phyloP scores from a whole-genome alignment of 345 rosid genomes.

The Lepidium sativum region DNA sequence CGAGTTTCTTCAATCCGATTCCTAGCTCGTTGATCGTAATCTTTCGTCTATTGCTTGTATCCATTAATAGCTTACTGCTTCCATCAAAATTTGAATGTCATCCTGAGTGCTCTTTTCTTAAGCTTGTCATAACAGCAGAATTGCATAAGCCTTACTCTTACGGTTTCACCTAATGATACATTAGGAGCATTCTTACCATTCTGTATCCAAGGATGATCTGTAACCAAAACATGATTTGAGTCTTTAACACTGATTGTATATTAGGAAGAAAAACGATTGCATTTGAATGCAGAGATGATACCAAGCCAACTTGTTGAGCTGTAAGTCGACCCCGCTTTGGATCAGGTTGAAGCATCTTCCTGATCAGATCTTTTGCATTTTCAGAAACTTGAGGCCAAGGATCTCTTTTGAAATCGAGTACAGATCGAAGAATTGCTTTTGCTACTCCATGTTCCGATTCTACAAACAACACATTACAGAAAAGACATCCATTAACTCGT shows the following conservation, averaged over 20 bases:
- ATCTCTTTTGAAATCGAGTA: conserved; percentile 72
- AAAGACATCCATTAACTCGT: background rate
- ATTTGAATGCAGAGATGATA: conserved; percentile 19
- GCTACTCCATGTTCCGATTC: conserved; percentile 98
- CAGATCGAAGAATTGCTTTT: conserved; percentile 72
- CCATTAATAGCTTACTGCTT: too few species aligned
- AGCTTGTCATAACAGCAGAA: conserved; percentile 92
- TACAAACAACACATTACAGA: conserved; percentile 20
- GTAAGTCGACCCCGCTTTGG: conserved; percentile 68
- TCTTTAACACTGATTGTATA: too few species aligned
- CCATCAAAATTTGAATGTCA: too few species aligned
- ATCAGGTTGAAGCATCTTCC: conserved; percentile 87
- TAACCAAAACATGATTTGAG: conserved; percentile 8
- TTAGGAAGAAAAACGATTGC: background rate
- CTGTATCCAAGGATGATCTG: conserved; percentile 89
- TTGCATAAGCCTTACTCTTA: conserved; percentile 78
- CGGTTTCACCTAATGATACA: conserved; percentile 80
- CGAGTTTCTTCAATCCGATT: conserved; percentile 62
- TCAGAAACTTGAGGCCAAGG: conserved; percentile 95
- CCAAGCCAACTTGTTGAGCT: conserved; percentile 92
- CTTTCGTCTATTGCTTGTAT: conserved; percentile 60
- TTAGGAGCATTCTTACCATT: conserved; percentile 82
- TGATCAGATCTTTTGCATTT: conserved; percentile 78
- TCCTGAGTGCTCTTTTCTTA: conserved; percentile 88
- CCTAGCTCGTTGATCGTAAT: conserved; percentile 64